phyloP scores from a whole-genome alignment of 1,284 basidiomycete species.

The Meripilus lineatus region DNA sequence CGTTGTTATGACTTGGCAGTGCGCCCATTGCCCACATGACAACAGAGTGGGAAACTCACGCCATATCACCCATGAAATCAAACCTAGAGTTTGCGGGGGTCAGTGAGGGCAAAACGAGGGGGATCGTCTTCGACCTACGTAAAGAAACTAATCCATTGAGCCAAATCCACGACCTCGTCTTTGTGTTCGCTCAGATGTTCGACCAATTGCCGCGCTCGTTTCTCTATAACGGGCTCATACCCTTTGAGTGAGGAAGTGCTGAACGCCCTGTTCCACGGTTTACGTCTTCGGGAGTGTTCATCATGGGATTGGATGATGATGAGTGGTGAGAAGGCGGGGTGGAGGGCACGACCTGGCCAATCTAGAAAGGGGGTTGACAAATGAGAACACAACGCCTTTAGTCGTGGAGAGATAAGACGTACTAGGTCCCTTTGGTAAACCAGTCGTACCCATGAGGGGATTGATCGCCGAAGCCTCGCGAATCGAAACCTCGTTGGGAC shows the following conservation, averaged over 20 bases:
- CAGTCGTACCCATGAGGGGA: conserved; percentile 27
- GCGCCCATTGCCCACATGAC: no score
- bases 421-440: conserved; percentile 36
- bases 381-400: background rate
- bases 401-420: conserved; percentile 12
- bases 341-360: conserved; percentile 13
- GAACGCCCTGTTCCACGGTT: conserved; percentile 39
- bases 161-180: conserved; percentile 23
- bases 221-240: conserved; percentile 31
- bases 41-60: no score
- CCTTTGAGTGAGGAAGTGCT: conserved; percentile 31
- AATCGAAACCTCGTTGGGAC: conserved; percentile 36
- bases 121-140: conserved; percentile 22
- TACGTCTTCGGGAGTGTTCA: conserved; percentile 34
- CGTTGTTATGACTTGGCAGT: background rate
- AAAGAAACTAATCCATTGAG: conserved; percentile 31
- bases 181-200: conserved; percentile 21
- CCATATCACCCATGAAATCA: conserved; percentile 37
- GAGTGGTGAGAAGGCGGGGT: conserved; percentile 15
- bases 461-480: conserved; percentile 24
- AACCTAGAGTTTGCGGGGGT: background rate
- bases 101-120: background rate
- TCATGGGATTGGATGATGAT: conserved; percentile 28
- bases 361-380: background rate
- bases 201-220: conserved; percentile 30